Percentiles rank a stretch among this genome's conserved stretches.
Evolutionary conservation across 495 filamentous ascomycete species (phyloP).

Genomic region (Hamigera avellanea): DNA sequence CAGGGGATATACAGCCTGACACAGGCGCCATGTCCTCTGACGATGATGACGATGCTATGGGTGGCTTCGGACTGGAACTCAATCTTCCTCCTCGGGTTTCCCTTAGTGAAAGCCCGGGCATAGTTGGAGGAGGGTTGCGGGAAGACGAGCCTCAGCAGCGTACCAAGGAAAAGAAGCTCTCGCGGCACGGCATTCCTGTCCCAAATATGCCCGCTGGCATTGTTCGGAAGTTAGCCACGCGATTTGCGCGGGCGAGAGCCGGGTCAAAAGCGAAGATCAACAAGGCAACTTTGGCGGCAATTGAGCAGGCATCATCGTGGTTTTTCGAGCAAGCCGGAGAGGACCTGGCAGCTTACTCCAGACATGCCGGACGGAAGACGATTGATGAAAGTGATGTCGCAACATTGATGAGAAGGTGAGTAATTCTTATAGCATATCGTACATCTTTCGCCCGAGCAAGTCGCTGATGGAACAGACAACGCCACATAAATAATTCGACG

Average conservation of each 20-base stretch:
- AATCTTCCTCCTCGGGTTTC: constrained; percentile 17
- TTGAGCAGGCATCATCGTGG: constrained; percentile 73
- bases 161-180: constrained; percentile 45
- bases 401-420: constrained; percentile 66
- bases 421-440: constrained; percentile 6
- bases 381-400: constrained; percentile 79
- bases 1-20: constrained; percentile 21
- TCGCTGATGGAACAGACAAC: constrained; percentile 51
- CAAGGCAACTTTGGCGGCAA: constrained; percentile 57
- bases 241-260: constrained; percentile 50
- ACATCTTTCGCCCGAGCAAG: not conserved
- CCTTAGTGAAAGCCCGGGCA: constrained; percentile 24
- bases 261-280: constrained; percentile 52
- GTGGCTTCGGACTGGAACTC: constrained; percentile 21
- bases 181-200: constrained; percentile 61
- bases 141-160: constrained; percentile 19
- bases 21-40: constrained; percentile 7
- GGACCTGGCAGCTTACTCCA: constrained; percentile 66
- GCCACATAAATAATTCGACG: constrained; percentile 55
- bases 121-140: constrained; percentile 32
- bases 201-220: constrained; percentile 59
- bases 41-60: constrained; percentile 14
- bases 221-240: constrained; percentile 65
- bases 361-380: constrained; percentile 70
- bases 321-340: constrained; percentile 80